phyloP scores from a whole-genome alignment of 2,329 filamentous ascomycete genomes.

The Fusarium euwallaceae region DNA sequence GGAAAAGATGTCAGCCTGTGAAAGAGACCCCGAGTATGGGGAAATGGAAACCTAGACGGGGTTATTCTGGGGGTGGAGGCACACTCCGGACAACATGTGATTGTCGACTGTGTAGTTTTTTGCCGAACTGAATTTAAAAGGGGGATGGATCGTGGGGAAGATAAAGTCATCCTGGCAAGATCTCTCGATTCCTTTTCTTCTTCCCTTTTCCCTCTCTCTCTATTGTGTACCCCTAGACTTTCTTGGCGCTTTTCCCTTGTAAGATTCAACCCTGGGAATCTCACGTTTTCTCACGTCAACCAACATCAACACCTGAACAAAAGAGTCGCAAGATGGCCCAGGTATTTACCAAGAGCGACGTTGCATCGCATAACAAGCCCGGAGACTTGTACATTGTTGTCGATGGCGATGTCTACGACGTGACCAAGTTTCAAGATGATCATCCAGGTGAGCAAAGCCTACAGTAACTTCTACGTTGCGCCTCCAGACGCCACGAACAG shows the following conservation, averaged over 20 bases:
- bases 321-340: conserved; percentile 78
- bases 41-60: background rate
- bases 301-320: conserved; percentile 5
- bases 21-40: background rate
- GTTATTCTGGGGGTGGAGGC: conserved; percentile 14
- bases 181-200: conserved; percentile 3
- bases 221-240: conserved; percentile 4
- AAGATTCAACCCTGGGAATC: background rate
- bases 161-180: conserved; percentile 5
- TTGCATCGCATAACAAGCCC: conserved; percentile 91
- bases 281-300: background rate
- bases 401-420: conserved; percentile 95
- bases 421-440: conserved; percentile 89
- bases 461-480: background rate
- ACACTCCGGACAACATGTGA: conserved; percentile 41
- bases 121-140: conserved; percentile 45
- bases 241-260: conserved; percentile 2
- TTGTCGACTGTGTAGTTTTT: conserved; percentile 28
- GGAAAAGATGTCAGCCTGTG: conserved; percentile 5
- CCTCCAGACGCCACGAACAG: background rate
- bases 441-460: conserved; percentile 74
- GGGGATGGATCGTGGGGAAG: conserved; percentile 21
- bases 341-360: conserved; percentile 85
- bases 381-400: conserved; percentile 90
- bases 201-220: background rate